Conservation (phyloP, 805 yeast species). For the Phaffomyces thermotolerans region DNA sequence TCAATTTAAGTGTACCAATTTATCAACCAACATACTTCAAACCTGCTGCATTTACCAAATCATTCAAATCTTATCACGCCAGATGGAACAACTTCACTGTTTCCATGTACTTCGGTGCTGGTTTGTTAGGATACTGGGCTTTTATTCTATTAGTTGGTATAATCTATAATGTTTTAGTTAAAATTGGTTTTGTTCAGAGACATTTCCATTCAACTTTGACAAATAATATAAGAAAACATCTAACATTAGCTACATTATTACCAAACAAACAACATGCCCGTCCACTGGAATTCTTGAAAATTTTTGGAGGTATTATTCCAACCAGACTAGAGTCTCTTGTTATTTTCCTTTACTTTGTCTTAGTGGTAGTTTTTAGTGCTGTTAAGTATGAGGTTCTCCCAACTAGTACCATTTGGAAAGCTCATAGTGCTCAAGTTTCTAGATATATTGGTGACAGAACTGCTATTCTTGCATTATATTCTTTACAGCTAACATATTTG, state of each 20-base stretch:
- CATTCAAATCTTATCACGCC: constrained; percentile 20
- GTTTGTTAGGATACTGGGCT: constrained; percentile 43
- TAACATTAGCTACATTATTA: constrained; percentile 13
- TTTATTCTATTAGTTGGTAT: constrained; percentile 35
- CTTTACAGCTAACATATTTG: constrained; percentile 46
- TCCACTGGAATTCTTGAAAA: constrained; percentile 10
- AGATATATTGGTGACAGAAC: constrained; percentile 24
- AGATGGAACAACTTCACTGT: constrained; percentile 31
- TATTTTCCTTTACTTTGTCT: constrained; percentile 27
- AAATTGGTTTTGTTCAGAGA: constrained; percentile 12
- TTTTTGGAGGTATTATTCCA: constrained; percentile 20
- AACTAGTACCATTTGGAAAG: constrained; percentile 16
- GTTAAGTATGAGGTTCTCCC: constrained; percentile 14
- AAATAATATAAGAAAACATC: constrained; percentile 12
- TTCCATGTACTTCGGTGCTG: constrained; percentile 41
- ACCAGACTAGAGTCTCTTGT: constrained; percentile 24
- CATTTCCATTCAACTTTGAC: constrained; percentile 10
- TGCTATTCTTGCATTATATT: constrained; percentile 23
- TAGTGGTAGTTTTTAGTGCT: constrained; percentile 12
- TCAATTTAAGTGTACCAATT: constrained; percentile 27
- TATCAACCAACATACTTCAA: constrained; percentile 31
- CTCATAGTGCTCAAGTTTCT: constrained; percentile 12
- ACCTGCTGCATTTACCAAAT: constrained; percentile 20
- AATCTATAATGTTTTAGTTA: constrained; percentile 20
- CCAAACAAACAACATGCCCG: constrained; percentile 16